phyloP scores from a whole-genome alignment of 2,329 filamentous ascomycete genomes.

The Calonectria henricotiae region DNA sequence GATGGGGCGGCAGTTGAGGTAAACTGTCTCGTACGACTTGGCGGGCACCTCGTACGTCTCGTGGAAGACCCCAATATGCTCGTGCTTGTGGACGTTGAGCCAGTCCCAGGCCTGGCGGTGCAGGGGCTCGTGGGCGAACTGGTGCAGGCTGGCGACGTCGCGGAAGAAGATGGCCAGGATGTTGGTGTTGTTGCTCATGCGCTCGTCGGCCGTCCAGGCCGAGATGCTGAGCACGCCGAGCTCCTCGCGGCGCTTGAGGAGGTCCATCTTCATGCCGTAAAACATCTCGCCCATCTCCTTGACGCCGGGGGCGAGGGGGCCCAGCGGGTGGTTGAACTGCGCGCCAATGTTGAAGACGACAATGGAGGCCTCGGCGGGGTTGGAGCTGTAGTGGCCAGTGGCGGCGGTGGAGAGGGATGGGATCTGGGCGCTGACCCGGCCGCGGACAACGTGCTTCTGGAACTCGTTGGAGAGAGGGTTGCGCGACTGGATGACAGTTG shows the following conservation, averaged over 20 bases:
- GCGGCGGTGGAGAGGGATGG: conserved; percentile 50
- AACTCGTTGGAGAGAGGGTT: conserved; percentile 46
- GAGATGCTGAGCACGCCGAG: conserved; percentile 66
- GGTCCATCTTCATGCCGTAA: conserved; percentile 56
- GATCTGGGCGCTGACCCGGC: conserved; percentile 57
- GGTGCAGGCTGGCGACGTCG: conserved; percentile 65
- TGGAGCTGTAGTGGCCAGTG: conserved; percentile 51
- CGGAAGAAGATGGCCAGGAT: conserved; percentile 69
- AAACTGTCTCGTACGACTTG: conserved; percentile 68
- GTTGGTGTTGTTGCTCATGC: conserved; percentile 61
- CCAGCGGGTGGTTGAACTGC: conserved; percentile 67
- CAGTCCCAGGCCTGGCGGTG: conserved; percentile 69
- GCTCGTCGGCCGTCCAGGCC: conserved; percentile 60
- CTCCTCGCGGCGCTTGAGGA: conserved; percentile 59
- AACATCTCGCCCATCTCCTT: conserved; percentile 61
- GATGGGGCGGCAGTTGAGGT: conserved; percentile 62
- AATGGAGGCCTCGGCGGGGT: conserved; percentile 53
- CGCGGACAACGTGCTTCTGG: conserved; percentile 52
- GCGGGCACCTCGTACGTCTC: conserved; percentile 67
- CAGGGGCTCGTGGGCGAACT: conserved; percentile 66
- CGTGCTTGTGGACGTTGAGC: conserved; percentile 60
- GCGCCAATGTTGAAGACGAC: conserved; percentile 65
- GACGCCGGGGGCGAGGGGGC: conserved; percentile 64
- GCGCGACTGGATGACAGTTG: conserved; percentile 52
- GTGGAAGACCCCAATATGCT: conserved; percentile 69